These are phyloP conservation scores for Solidago caesia DNA, from an alignment of 129 eudicot genomes.

Conservation along the genomic window DNA sequence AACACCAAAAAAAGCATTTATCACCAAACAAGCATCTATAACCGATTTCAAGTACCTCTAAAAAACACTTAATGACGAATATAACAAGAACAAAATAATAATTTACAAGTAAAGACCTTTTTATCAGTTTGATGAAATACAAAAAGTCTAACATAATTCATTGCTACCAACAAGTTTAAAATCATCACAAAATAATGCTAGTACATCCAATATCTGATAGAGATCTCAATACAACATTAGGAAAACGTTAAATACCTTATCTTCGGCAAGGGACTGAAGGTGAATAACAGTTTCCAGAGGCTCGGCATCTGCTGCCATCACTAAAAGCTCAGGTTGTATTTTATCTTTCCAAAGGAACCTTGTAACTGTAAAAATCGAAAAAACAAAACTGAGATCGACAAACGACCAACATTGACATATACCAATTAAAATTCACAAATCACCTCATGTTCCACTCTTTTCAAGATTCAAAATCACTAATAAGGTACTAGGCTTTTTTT, in stretches of 20 bases:
- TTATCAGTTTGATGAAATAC: neutral
- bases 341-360: conserved; percentile 70
- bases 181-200: neutral
- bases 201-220: neutral
- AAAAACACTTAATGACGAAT: too few relatives aligned
- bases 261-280: conserved; percentile 82
- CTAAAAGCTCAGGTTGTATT: conserved; percentile 58
- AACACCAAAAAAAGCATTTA: neutral
- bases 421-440: neutral
- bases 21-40: neutral
- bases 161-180: neutral
- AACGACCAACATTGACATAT: neutral
- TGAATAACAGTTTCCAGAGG: conserved; percentile 78
- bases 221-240: neutral
- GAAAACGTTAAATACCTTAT: conserved; percentile 45
- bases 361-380: conserved; percentile 45
- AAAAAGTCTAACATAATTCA: neutral
- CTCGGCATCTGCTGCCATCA: conserved; percentile 82
- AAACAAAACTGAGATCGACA: neutral
- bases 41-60: too few relatives aligned
- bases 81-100: neutral
- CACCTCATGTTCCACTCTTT: neutral
- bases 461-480: neutral
- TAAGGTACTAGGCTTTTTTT: neutral
- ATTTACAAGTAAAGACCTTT: neutral